A percentile compares a stretch with the other conserved stretches of the same genome.
phyloP scores from a whole-genome alignment of 2,329 filamentous ascomycete genomes.

The Trichoderma gracile region DNA sequence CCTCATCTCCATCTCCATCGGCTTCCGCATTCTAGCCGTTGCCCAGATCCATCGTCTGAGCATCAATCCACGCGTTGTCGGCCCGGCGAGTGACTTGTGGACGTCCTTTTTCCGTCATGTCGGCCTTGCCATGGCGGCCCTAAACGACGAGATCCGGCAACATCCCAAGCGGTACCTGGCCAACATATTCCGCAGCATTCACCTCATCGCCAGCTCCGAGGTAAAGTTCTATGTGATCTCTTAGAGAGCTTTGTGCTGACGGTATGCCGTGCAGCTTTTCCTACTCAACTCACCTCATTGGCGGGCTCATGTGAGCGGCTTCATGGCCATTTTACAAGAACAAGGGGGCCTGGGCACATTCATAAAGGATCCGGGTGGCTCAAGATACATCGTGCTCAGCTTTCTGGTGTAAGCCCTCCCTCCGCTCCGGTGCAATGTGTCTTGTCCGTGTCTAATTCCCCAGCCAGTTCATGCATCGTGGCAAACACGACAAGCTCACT shows the following conservation, averaged over 20 bases:
- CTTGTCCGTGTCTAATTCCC: background rate
- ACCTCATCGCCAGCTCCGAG: conserved; percentile 13
- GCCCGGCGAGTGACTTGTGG: conserved; percentile 16
- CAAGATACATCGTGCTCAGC: background rate
- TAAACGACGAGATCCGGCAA: conserved; percentile 10
- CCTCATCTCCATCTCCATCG: conserved; percentile 5
- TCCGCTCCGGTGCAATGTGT: background rate
- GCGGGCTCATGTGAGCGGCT: conserved; percentile 17
- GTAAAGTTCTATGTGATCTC: background rate
- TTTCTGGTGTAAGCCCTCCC: conserved; percentile 14
- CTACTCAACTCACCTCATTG: conserved; percentile 12
- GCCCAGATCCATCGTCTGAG: conserved; percentile 2
- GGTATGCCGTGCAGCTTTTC: background rate
- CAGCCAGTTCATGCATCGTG: background rate
- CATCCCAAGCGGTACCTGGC: background rate
- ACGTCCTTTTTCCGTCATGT: conserved; percentile 16
- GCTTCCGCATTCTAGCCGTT: background rate
- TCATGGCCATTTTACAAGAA: conserved; percentile 9
- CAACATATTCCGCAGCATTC: conserved; percentile 16
- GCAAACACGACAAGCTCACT: conserved; percentile 15
- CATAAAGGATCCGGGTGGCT: background rate
- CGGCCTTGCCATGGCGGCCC: conserved; percentile 8
- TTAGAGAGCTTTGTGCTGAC: background rate
- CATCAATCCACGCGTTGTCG: conserved; percentile 2
- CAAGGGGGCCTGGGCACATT: background rate